Evolutionary conservation across 1,284 basidiomycete genomes (phyloP).

Genomic region (Cutaneotrichosporon cyanovorans): DNA sequence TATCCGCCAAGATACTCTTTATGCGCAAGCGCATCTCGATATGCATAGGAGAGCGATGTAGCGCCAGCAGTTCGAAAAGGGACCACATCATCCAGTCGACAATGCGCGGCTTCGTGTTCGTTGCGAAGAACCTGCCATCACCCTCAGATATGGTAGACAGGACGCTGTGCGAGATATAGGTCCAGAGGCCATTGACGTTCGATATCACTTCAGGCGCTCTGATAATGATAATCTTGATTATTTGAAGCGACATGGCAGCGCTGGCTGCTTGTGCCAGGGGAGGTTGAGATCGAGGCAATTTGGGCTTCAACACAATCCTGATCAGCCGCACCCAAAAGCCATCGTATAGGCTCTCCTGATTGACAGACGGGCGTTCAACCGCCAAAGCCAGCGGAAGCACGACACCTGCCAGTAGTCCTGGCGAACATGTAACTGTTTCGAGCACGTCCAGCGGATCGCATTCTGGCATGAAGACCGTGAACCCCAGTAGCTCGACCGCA

Average conservation of each 20-base stretch:
- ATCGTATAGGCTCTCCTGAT: conserved; percentile 48
- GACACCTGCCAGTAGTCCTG: conserved; percentile 53
- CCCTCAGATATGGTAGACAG: not conserved
- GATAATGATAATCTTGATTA: conserved; percentile 61
- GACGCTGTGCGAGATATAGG: conserved; percentile 24
- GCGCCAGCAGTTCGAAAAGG: conserved; percentile 58
- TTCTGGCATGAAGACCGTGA: conserved; percentile 54
- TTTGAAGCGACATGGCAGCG: conserved; percentile 54
- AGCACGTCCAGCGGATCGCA: conserved; percentile 55
- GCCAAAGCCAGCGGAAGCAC: conserved; percentile 58
- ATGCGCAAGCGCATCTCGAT: conserved; percentile 59
- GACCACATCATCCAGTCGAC: conserved; percentile 71
- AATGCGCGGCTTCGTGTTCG: conserved; percentile 15
- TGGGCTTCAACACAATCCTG: conserved; percentile 50
- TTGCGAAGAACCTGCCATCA: conserved; percentile 19
- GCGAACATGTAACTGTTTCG: conserved; percentile 53
- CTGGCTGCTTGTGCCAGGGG: conserved; percentile 17
- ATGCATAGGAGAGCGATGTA: conserved; percentile 57
- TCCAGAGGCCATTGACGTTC: conserved; percentile 31
- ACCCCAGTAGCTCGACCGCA: conserved; percentile 54
- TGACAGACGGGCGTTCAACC: conserved; percentile 53
- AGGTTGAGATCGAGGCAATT: not conserved
- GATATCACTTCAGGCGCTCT: conserved; percentile 48
- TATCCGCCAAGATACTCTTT: conserved; percentile 28
- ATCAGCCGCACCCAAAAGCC: conserved; percentile 61